Base-by-base conservation (phyloP, 2,329 filamentous ascomycete species). In the Penicillium paneum region DNA sequence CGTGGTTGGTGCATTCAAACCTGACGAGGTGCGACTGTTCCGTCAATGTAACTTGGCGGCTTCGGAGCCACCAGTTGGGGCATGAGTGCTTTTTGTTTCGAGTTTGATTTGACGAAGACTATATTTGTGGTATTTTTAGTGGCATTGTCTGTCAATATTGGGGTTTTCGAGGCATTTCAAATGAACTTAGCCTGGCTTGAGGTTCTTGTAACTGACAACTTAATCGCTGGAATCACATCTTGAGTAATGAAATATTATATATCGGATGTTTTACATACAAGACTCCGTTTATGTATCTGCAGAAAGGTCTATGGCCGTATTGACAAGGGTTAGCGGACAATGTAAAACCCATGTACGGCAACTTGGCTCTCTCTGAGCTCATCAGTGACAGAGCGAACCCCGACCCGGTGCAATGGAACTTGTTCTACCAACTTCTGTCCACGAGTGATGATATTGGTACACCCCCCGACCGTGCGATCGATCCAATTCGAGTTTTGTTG, bases 21-120 rank as follows among this genome's bases (percentile, higher is more conserved):
- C 86, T 45, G 82, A 88, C n/a, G 88, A 91, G 75, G 83, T 91
- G 31, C 75, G 89, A 41, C 69, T 92, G 56, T 91, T 92, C 67
- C 76, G 88, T 58, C 89, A 92, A 76, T 92, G 89, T 73, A 91
- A 92, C 69, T 78, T 91, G 70, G 88, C 88, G n/a, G 67, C 64
- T 11, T 67, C 61, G 19, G 64, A 69, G 36, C 48, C 61, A 3
- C 63, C 63, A 2, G 41, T 63, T 10, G 63, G 60, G 10, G 51
- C 61, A 6, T 63, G 48, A 58, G 35, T 28, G 35, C 11, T 26
- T 10, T 15, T 26, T 3, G 2, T 8, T 28, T 28, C 21, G 21
- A 28, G 12, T 31, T 31, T 19, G 17, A 28, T 28, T 28, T 7
- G 8, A 8, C 26, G n/a, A n/a, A n/a, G n/a, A n/a, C n/a, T n/a